These are phyloP conservation scores for Calonectria montana DNA, from an alignment of 2,329 filamentous ascomycete genomes.

Conservation along the genomic window DNA sequence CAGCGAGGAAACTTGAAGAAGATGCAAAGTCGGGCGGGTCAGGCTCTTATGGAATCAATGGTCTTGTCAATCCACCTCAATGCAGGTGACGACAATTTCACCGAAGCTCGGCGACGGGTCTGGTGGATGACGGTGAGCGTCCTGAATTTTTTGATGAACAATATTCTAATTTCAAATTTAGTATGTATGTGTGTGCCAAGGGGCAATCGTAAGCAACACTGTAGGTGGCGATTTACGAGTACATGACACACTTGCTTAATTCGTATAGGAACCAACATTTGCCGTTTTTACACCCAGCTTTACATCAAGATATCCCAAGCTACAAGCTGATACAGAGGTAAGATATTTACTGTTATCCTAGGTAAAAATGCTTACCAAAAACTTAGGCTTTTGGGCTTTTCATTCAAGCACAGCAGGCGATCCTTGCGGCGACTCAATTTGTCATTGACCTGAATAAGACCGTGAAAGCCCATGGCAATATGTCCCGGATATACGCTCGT, in stretches of 20 bases:
- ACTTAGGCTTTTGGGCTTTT: neutral
- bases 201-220: neutral
- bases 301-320: neutral
- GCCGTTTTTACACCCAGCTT: neutral
- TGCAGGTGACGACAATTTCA: neutral
- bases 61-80: neutral
- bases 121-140: neutral
- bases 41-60: neutral
- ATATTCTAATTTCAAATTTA: neutral
- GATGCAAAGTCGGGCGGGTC: neutral
- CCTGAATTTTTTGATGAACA: fast-evolving
- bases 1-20: neutral
- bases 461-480: neutral
- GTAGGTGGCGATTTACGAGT: neutral
- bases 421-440: neutral
- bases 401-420: neutral
- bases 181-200: conserved; percentile 2
- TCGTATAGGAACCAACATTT: neutral
- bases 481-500: neutral
- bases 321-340: neutral
- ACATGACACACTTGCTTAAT: neutral
- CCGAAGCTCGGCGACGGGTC: neutral
- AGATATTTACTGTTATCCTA: fast-evolving
- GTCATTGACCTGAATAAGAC: neutral
- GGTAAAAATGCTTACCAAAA: neutral